A percentile compares a stretch with the other conserved stretches of the same genome.
Evolutionary conservation across 2,329 filamentous ascomycete species (phyloP).

Genomic region (Paecilomyces variotii): DNA sequence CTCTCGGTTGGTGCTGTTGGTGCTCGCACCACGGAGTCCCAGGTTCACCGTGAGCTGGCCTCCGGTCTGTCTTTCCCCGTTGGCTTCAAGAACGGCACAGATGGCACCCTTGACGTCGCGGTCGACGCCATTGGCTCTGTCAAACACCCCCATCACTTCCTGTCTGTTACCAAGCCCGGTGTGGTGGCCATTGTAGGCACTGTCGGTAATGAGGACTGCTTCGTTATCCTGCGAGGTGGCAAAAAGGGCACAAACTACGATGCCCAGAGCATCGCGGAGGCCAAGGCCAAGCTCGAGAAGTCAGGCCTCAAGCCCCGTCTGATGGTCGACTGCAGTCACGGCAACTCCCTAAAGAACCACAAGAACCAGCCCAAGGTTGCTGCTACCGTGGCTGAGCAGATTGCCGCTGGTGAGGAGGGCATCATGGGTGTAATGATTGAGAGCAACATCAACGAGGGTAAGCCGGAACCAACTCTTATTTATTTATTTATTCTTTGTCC

Average conservation of each 20-base stretch:
- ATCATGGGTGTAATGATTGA: conserved; percentile 99
- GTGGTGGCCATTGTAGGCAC: conserved; percentile 93
- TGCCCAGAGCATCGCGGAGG: conserved; percentile 70
- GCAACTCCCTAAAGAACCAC: conserved; percentile 93
- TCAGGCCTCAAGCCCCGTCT: conserved; percentile 67
- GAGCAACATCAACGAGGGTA: conserved; percentile 90
- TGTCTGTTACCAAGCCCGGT: conserved; percentile 94
- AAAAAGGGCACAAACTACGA: conserved; percentile 94
- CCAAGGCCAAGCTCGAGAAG: conserved; percentile 69
- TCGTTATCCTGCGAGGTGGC: conserved; percentile 88
- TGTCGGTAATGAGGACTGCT: conserved; percentile 91
- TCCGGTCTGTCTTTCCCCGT: conserved; percentile 94
- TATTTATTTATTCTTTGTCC: background rate
- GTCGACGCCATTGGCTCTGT: conserved; percentile 94
- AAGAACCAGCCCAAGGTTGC: conserved; percentile 96
- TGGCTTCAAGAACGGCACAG: conserved; percentile 98
- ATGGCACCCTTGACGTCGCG: conserved; percentile 79
- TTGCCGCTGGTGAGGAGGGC: conserved; percentile 69
- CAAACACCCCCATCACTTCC: conserved; percentile 87
- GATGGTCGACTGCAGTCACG: conserved; percentile 98
- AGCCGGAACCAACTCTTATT: conserved; percentile 14
- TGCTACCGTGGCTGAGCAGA: conserved; percentile 70
- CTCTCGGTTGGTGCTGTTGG: conserved; percentile 88
- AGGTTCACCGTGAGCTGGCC: conserved; percentile 89
- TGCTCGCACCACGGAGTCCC: conserved; percentile 91